phyloP scores from a whole-genome alignment of 2,329 filamentous ascomycete genomes.

The Colletotrichum sp. region DNA sequence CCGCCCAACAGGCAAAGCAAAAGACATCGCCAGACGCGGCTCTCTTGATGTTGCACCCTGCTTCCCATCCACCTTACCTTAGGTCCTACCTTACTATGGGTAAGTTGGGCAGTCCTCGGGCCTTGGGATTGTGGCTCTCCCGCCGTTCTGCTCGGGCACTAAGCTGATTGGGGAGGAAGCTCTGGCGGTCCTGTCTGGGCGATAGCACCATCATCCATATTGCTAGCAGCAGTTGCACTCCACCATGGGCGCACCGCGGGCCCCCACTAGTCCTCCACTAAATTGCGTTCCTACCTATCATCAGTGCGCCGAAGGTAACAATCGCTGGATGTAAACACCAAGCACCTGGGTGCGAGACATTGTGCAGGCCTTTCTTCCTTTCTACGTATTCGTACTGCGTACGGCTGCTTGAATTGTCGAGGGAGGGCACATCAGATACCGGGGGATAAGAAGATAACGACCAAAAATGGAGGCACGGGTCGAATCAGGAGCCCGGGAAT shows the following conservation, averaged over 20 bases:
- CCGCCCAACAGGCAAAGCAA: not conserved
- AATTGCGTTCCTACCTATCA: conserved; percentile 10
- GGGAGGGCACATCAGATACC: not conserved
- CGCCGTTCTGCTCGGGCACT: not conserved
- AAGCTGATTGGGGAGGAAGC: conserved; percentile 4
- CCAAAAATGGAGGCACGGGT: not conserved
- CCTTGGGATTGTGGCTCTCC: not conserved
- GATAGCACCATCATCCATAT: conserved; percentile 11
- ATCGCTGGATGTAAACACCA: not conserved
- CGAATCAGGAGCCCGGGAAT: not conserved
- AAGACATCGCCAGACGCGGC: conserved; percentile 6
- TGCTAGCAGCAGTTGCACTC: not conserved
- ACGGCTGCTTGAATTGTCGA: not conserved
- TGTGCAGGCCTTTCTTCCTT: not conserved
- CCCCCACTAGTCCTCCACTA: conserved; percentile 4
- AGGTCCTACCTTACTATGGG: not conserved
- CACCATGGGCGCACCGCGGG: not conserved
- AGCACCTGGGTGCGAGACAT: not conserved
- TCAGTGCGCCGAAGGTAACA: not conserved
- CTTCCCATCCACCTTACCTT: too few species aligned
- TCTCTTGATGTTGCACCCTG: conserved; percentile 2
- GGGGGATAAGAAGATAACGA: not conserved
- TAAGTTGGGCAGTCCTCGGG: not conserved
- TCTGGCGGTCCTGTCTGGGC: not conserved
- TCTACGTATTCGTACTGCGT: not conserved